phyloP scores from a whole-genome alignment of 176 grass and related monocot genomes.

The Coix lacrymajobi region DNA sequence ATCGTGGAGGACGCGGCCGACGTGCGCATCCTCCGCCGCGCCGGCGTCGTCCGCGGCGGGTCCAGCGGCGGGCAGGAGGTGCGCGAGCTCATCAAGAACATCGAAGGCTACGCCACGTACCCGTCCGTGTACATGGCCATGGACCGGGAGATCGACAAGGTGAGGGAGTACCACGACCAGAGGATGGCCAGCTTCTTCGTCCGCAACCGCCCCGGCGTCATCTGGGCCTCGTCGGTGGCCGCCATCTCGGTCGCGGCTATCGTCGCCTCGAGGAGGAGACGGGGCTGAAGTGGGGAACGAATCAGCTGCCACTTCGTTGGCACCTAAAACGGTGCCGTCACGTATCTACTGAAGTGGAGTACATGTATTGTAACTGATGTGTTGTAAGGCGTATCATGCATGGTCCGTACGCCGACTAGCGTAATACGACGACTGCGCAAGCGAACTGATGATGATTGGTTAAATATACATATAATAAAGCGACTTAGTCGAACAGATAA shows the following conservation, averaged over 20 bases:
- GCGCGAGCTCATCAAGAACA: conserved; percentile 35
- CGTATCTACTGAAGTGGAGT: background rate
- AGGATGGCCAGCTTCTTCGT: conserved; percentile 49
- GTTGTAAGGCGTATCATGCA: background rate
- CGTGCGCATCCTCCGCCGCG: conserved; percentile 24
- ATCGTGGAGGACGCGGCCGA: conserved; percentile 36
- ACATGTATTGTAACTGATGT: background rate
- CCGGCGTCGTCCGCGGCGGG: conserved; percentile 28
- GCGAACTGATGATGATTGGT: too few species aligned
- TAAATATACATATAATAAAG: background rate
- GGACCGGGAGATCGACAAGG: conserved; percentile 39
- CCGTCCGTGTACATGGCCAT: conserved; percentile 49
- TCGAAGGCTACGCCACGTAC: conserved; percentile 42
- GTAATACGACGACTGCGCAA: too few species aligned
- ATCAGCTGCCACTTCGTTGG: background rate
- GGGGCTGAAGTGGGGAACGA: background rate
- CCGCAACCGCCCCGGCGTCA: conserved; percentile 36
- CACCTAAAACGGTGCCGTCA: background rate
- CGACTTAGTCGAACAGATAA: background rate
- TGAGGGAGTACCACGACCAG: conserved; percentile 19
- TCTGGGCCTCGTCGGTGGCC: conserved; percentile 38
- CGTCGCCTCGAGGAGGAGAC: conserved; percentile 14
- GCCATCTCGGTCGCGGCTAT: conserved; percentile 39
- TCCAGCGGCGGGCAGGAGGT: conserved; percentile 16
- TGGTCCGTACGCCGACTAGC: background rate